Evolutionary conservation across 176 grass and related monocot species (phyloP).

Genomic region (Carex littledalei): DNA sequence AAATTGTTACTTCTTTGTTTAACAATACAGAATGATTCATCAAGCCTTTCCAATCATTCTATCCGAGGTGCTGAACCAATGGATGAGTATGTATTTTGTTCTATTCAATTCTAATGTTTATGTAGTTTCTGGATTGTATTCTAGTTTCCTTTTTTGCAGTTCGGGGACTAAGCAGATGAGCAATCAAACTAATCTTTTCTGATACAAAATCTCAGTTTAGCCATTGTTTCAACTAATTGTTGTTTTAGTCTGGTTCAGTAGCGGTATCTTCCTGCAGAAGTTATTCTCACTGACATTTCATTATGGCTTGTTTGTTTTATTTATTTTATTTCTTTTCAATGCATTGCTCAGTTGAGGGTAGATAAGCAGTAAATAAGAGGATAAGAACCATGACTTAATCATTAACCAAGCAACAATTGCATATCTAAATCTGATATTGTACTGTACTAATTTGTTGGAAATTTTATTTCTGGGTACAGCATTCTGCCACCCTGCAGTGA

Average conservation of each 20-base stretch:
- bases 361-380: neutral
- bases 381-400: neutral
- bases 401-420: neutral
- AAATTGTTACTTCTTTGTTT: slow-evolving; percentile 19
- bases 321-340: neutral
- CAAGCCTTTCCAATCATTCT: slow-evolving; percentile 30
- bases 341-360: neutral
- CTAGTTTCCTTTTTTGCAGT: neutral
- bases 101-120: neutral
- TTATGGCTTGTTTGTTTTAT: neutral
- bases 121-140: neutral
- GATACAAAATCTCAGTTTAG: neutral
- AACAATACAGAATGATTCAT: slow-evolving; percentile 33
- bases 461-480: slow-evolving; percentile 34
- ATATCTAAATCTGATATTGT: neutral
- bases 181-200: neutral
- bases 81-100: slow-evolving; percentile 30
- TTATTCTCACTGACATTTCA: neutral
- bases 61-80: slow-evolving; percentile 25
- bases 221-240: neutral
- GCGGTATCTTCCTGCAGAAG: neutral
- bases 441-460: neutral
- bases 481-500: slow-evolving; percentile 47
- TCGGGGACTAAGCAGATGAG: neutral
- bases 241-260: neutral